Base-by-base conservation (phyloP, 78 protist species). In the Salpingoeca rosetta region DNA sequence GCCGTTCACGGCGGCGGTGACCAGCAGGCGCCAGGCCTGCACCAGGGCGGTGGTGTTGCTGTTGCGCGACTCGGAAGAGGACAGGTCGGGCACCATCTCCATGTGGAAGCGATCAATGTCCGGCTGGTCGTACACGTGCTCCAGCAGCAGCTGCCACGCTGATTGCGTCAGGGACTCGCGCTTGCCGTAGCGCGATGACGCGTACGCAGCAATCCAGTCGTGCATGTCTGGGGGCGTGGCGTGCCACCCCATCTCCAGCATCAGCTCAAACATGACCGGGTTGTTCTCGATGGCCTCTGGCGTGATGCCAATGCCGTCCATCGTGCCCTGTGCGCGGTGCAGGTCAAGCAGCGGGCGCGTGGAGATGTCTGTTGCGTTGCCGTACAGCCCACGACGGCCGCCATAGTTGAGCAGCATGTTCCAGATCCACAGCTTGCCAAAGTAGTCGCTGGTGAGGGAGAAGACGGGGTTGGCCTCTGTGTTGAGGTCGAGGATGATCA, bases 391-490 rank as follows among this genome's bases (percentile, higher is more conserved):
- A 12, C 1, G 56, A 36, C 28, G 72, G 35, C 88, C 93, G 41
- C 93, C 93, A 45, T 83, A 90, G 84, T 87, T 84, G 86, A 84
- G 93, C 28, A 90, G 86, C 89, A 84, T 87, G 89, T 81, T 72
- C 93, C 93, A 90, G 45, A 87, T 72, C 73, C 73, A 90, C 25
- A 82, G 88, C 76, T 87, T 80, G 41, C 93, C 93, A 87, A 40
- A 90, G 88, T 76, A 90, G 39, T 51, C 44, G 51, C 42, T 31
- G 42, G 82, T 44, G n/a, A 22, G 79, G 65, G 1, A 0, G 79
- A 74, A 87, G 37, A 84, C 65, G 36, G 90, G 87, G 24, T 1
- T 39, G 27, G 2, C 85, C 44, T 90, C 93, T 51, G 83, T n/a
- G 76, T 35, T 83, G 76, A 90, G 81, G 79, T 90, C 93, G 39